Evolutionary conservation across 192 early-diverging fungal species (phyloP).

Genomic region (Coemansia javaensis): DNA sequence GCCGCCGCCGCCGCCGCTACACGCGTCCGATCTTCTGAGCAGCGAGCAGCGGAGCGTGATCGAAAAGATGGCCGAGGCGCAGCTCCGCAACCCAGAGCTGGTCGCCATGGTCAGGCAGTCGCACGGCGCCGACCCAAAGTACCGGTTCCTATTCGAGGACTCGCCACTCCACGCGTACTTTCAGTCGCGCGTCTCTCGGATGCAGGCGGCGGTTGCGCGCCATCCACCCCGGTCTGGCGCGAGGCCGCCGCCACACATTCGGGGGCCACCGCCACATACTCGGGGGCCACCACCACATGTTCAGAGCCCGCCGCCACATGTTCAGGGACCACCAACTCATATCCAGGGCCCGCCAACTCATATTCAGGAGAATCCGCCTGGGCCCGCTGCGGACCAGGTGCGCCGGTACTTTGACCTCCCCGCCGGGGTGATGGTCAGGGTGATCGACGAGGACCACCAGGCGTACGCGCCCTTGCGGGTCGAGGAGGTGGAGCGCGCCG

Average conservation of each 20-base stretch:
- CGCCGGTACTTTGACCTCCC: slow-evolving; percentile 29
- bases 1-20: slow-evolving; percentile 1
- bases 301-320: not conserved
- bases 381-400: too few species aligned
- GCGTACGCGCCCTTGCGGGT: slow-evolving; percentile 12
- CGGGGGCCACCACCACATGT: not conserved
- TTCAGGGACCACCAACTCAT: not conserved
- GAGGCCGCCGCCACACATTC: not conserved
- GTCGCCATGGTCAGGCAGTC: slow-evolving; percentile 20
- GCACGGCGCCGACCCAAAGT: slow-evolving; percentile 17
- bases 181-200: slow-evolving; percentile 11
- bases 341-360: not conserved
- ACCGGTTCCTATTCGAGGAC: slow-evolving; percentile 19
- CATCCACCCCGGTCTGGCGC: slow-evolving; percentile 1
- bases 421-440: slow-evolving; percentile 25
- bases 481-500: slow-evolving; percentile 10
- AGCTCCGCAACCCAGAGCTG: slow-evolving; percentile 19
- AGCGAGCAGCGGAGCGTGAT: slow-evolving; percentile 14
- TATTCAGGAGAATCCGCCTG: too few species aligned
- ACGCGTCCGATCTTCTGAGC: slow-evolving; percentile 1
- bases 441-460: slow-evolving; percentile 3
- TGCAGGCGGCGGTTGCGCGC: not conserved
- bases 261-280: not conserved
- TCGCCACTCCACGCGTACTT: slow-evolving; percentile 25
- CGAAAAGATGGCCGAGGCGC: slow-evolving; percentile 35